phyloP scores from a whole-genome alignment of 495 filamentous ascomycete species.

The Xylaria castorea region DNA sequence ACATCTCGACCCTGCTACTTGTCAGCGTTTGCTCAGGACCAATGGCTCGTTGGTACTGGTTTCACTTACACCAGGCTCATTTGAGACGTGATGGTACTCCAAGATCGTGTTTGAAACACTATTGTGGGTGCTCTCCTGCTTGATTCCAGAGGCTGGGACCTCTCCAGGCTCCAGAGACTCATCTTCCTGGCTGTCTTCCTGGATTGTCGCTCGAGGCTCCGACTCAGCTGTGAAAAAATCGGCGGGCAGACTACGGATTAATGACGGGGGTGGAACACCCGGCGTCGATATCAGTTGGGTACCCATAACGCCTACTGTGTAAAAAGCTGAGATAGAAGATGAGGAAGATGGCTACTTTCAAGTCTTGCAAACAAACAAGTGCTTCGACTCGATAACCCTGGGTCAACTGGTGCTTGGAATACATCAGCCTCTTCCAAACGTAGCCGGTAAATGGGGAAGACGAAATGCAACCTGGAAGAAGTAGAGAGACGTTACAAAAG shows the following conservation, averaged over 20 bases:
- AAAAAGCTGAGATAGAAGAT: not conserved
- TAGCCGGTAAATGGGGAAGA: not conserved
- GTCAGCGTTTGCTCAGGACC: not conserved
- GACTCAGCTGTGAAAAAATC: not conserved
- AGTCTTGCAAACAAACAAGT: not conserved
- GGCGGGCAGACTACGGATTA: not conserved
- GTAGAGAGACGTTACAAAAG: not conserved
- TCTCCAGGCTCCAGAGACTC: conserved; percentile 12
- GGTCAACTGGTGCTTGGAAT: not conserved
- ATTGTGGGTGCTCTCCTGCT: not conserved
- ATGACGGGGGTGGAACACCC: not conserved
- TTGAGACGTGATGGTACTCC: not conserved
- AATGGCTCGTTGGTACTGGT: not conserved
- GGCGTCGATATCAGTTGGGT: not conserved
- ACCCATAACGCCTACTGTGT: not conserved
- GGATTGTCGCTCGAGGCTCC: not conserved
- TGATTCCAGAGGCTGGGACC: not conserved
- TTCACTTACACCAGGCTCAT: conserved; percentile 11
- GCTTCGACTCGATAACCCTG: not conserved
- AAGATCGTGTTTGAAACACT: not conserved
- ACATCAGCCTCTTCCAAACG: not conserved
- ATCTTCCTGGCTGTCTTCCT: not conserved
- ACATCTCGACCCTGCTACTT: not conserved
- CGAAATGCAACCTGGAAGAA: not conserved
- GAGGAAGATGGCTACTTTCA: not conserved